Conservation (phyloP, 345 rosid species). For the Salix viminalis region DNA sequence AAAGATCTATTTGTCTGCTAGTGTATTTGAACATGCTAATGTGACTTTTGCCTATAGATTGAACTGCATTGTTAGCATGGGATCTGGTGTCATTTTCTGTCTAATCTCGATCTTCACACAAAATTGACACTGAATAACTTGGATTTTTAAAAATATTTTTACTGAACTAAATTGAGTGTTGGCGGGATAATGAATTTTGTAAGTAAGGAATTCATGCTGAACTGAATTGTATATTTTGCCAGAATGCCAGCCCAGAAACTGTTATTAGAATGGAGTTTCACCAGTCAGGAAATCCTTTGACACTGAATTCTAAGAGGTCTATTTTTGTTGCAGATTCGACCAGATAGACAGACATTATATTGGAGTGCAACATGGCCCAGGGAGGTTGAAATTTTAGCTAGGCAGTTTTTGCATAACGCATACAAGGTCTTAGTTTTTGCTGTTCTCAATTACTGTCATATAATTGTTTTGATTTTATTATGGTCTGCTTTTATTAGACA, state of each 20-base stretch:
- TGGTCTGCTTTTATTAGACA: background rate
- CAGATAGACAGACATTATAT: slow-evolving; percentile 90
- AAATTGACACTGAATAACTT: background rate
- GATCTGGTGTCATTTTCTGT: background rate
- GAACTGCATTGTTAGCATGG: background rate
- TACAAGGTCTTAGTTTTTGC: slow-evolving; percentile 53
- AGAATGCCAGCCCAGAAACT: background rate
- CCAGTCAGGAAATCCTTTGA: background rate
- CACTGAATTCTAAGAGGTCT: background rate
- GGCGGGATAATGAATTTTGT: background rate
- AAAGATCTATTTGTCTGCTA: background rate
- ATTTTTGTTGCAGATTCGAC: slow-evolving; percentile 63
- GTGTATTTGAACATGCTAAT: background rate
- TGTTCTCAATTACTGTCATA: background rate
- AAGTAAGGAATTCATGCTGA: background rate
- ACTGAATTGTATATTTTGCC: background rate
- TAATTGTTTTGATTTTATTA: background rate
- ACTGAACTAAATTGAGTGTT: background rate
- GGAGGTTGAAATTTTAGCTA: slow-evolving; percentile 84
- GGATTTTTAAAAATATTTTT: background rate
- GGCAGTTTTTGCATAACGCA: slow-evolving; percentile 80
- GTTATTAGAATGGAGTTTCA: background rate
- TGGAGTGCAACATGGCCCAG: slow-evolving; percentile 99
- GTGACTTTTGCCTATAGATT: background rate
- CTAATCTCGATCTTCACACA: background rate